phyloP scores from a whole-genome alignment of 2,329 filamentous ascomycete species.

The Botrytis hyacinthi region DNA sequence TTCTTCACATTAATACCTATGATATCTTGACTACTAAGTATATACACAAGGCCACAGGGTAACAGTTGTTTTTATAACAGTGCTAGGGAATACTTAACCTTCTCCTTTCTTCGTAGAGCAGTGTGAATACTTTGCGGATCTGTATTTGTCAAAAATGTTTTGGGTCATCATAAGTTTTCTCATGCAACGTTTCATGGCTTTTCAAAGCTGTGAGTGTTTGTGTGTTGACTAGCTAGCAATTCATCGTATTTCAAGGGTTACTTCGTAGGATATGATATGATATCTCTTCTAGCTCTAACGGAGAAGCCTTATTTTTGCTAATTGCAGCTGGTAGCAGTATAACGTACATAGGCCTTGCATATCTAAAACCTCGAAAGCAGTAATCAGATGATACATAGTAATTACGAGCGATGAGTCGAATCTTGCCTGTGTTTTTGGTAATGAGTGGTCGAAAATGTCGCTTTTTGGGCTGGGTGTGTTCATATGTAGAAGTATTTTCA shows the following conservation, averaged over 20 bases:
- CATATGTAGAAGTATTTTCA: not conserved
- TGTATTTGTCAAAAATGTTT: not conserved
- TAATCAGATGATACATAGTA: too few relatives aligned
- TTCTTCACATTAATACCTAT: not conserved
- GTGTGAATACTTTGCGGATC: not conserved
- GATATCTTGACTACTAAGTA: not conserved
- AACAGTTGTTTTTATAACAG: not conserved
- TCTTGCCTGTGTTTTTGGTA: not conserved
- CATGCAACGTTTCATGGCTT: not conserved
- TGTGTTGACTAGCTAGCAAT: not conserved
- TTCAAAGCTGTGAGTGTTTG: not conserved
- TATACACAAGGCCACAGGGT: rapidly evolving
- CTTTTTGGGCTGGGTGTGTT: too few relatives aligned
- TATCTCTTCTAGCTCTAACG: too few relatives aligned
- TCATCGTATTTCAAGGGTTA: not conserved
- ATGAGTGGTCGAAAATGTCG: not conserved
- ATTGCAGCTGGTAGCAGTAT: not conserved
- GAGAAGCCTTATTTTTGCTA: not conserved
- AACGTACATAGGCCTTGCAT: too few relatives aligned
- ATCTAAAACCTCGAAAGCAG: not conserved
- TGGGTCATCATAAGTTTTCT: not conserved
- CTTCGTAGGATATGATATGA: too few relatives aligned
- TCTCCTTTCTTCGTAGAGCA: not conserved
- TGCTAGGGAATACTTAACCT: not conserved
- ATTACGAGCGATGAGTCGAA: not conserved